phyloP scores from a whole-genome alignment of 768 basidiomycete genomes.

The Pulveroboletus sp. region DNA sequence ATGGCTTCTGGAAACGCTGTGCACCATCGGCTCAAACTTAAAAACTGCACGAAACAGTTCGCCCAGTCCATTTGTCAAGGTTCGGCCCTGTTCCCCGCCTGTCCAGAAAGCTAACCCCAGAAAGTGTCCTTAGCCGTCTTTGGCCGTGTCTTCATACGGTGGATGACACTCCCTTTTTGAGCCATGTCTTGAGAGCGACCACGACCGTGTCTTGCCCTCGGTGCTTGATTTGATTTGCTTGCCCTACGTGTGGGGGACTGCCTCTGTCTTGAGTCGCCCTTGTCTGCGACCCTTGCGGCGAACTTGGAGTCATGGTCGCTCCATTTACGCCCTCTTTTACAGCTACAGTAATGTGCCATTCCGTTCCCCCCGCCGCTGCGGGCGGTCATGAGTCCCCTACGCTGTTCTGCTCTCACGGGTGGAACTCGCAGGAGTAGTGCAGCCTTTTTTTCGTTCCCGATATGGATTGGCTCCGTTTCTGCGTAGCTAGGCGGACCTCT shows the following conservation, averaged over 20 bases:
- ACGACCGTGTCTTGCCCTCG: slow-evolving; percentile 1
- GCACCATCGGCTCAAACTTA: slow-evolving; percentile 12
- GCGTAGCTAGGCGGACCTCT: slow-evolving; percentile 1
- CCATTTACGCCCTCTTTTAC: slow-evolving; percentile 13
- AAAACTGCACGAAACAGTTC: slow-evolving; percentile 8
- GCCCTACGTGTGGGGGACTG: not conserved
- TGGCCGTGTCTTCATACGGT: slow-evolving; percentile 17
- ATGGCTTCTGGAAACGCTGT: slow-evolving; percentile 50
- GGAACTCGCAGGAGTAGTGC: slow-evolving; percentile 8
- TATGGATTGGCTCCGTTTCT: slow-evolving; percentile 7
- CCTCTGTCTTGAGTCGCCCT: slow-evolving; percentile 5
- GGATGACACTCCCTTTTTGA: slow-evolving; percentile 1
- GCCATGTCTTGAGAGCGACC: slow-evolving; percentile 4
- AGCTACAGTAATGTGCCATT: slow-evolving; percentile 3
- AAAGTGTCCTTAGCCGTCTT: slow-evolving; percentile 11
- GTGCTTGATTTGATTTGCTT: slow-evolving; percentile 2
- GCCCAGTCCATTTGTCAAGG: slow-evolving; percentile 16
- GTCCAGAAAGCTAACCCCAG: slow-evolving; percentile 10
- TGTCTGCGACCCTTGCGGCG: slow-evolving; percentile 3
- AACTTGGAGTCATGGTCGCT: slow-evolving; percentile 5
- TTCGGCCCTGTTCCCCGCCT: slow-evolving; percentile 17
- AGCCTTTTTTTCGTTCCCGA: not conserved
- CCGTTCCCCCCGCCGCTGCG: slow-evolving; percentile 3
- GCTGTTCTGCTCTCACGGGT: slow-evolving; percentile 3
- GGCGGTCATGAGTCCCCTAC: slow-evolving; percentile 2